Conservation (phyloP, 306 rosid species). For the Macrotyloma uniflorum region DNA sequence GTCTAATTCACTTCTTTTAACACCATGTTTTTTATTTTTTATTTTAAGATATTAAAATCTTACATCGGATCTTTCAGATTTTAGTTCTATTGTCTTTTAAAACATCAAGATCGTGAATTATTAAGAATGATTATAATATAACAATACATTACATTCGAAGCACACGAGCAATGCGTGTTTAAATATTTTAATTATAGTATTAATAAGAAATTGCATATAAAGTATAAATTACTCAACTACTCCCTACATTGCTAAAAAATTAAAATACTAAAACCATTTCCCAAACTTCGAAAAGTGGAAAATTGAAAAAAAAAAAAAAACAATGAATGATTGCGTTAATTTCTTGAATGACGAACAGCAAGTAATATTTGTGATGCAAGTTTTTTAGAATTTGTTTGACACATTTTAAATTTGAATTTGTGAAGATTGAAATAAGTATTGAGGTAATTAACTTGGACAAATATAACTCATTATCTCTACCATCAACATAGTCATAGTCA, state of each 20-base stretch:
- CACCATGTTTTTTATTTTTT: background rate
- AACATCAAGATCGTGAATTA: no score
- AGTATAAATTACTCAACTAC: background rate
- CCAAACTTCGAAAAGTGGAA: background rate
- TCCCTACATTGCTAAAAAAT: background rate
- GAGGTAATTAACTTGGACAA: no score
- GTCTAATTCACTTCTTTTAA: background rate
- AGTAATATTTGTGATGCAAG: no score
- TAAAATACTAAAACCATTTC: background rate
- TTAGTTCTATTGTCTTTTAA: background rate
- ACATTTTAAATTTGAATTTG: no score
- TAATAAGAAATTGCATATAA: background rate
- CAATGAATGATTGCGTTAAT: background rate
- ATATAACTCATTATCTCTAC: no score
- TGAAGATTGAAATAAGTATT: no score
- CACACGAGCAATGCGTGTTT: background rate
- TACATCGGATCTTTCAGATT: background rate
- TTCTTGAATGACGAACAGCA: no score
- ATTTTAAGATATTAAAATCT: background rate
- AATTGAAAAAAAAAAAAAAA: background rate
- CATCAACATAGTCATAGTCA: no score
- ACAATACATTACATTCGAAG: background rate
- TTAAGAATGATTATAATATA: no score
- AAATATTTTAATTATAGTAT: background rate
- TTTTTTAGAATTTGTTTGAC: no score